These are phyloP conservation scores for Agrocybe pediades DNA, from an alignment of 768 basidiomycete genomes.

Conservation along the genomic window DNA sequence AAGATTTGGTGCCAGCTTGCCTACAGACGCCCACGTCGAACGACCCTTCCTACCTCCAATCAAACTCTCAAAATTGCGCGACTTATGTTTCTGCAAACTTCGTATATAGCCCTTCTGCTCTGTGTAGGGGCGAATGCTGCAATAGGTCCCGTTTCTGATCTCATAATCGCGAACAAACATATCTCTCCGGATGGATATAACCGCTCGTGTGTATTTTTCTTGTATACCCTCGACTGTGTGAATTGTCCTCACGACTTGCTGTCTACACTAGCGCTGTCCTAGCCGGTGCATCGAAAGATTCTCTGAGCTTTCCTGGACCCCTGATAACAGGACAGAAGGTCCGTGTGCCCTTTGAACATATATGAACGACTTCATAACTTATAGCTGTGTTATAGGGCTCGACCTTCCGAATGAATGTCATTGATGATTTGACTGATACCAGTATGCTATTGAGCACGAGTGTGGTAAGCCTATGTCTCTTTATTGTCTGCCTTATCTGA, in stretches of 20 bases:
- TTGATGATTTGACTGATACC: constrained; percentile 45
- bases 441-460: constrained; percentile 52
- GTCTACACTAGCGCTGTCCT: constrained; percentile 10
- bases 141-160: constrained; percentile 9
- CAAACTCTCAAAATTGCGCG: neutral
- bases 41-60: neutral
- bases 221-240: too few species aligned
- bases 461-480: constrained; percentile 35
- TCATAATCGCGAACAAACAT: constrained; percentile 8
- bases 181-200: constrained; percentile 15
- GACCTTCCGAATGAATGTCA: constrained; percentile 48
- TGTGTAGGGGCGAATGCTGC: neutral
- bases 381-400: constrained; percentile 32
- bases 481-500: neutral
- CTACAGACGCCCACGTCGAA: too few species aligned
- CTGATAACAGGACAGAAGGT: constrained; percentile 31
- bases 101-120: neutral
- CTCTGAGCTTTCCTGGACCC: constrained; percentile 27
- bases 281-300: neutral
- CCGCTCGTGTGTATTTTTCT: constrained; percentile 9
- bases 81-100: neutral
- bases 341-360: neutral
- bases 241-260: too few species aligned
- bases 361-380: neutral
- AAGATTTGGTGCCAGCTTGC: too few species aligned